These are phyloP conservation scores for Pyrenochaeta sp. DNA, from an alignment of 2,329 filamentous ascomycete genomes.

Conservation along the genomic window DNA sequence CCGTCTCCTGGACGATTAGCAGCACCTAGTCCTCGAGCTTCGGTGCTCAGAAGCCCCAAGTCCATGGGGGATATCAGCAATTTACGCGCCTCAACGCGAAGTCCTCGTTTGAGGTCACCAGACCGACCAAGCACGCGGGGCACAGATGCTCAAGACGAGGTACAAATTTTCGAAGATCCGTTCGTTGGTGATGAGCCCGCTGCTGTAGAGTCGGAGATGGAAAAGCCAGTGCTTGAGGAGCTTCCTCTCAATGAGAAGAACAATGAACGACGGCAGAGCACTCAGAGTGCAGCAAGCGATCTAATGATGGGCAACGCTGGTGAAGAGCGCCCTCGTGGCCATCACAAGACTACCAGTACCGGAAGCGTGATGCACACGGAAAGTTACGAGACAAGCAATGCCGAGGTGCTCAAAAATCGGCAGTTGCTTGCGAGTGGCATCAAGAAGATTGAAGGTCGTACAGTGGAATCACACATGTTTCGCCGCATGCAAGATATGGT, in stretches of 20 bases:
- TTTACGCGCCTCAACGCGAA: conserved; percentile 34
- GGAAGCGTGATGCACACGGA: conserved; percentile 47
- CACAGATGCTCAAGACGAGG: conserved; percentile 50
- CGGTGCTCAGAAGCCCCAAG: conserved; percentile 39
- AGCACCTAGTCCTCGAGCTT: conserved; percentile 36
- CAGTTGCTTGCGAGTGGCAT: conserved; percentile 78
- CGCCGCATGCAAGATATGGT: conserved; percentile 79
- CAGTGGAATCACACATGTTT: conserved; percentile 83
- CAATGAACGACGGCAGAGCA: conserved; percentile 44
- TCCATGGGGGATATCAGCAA: conserved; percentile 32
- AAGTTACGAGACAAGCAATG: conserved; percentile 40
- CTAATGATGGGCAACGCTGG: conserved; percentile 37
- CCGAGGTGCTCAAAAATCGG: conserved; percentile 55
- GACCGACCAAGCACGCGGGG: conserved; percentile 45
- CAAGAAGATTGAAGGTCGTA: conserved; percentile 72
- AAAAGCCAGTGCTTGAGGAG: conserved; percentile 59
- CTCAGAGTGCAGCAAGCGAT: conserved; percentile 34
- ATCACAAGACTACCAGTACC: conserved; percentile 50
- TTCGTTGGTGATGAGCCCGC: conserved; percentile 51
- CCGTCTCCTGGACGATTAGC: conserved; percentile 35
- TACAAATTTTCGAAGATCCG: conserved; percentile 64
- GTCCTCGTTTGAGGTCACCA: conserved; percentile 42
- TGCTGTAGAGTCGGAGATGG: conserved; percentile 38
- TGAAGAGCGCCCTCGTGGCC: conserved; percentile 39
- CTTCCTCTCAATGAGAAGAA: conserved; percentile 60